Base-by-base conservation (phyloP, 2,329 filamentous ascomycete species). In the Colletotrichum lupini region DNA sequence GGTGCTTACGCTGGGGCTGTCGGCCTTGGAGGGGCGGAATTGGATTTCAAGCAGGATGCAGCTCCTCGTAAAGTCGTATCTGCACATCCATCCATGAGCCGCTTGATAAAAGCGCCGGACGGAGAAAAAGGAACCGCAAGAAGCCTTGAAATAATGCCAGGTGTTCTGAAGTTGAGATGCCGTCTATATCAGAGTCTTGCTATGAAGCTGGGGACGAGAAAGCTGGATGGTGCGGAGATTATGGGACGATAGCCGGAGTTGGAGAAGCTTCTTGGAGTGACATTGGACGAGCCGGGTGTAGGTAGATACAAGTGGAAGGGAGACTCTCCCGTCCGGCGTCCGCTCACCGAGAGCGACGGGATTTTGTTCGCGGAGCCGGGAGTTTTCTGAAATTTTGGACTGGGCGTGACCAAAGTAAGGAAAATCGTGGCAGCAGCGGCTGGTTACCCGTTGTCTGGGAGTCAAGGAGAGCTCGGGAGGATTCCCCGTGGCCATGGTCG, bases 21-120 rank as follows among this genome's bases (percentile, higher is more conserved):
- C 30, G 59, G n/a, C 5, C 35, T 42, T 64, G 70, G 70, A 64
- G 60, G 70, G 53, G 66, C 70, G 70, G 66, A 16, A 73, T 73
- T 73, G 70, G 22, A 55, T 9, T 32, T 14, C n/a, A n/a, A 16
- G 24, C 19, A 32, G 28, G 42, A 26, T 19, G 28, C 16, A 11
- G 19, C 46, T 19, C 24, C 12, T 14, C 42, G n/a, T 32, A 5
- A 46, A 22, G 62, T 67, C 14, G 53, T 63, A 55, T 55, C 46
- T 49, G 28, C 22, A 55, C 61, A 32, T 22, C 14, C 19, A 30
- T 19, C 16, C 19, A 30, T 42, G 14, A 42, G 37, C 28, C 53
- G 61, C 28, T 35, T 55, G 8, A 11, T 16, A 30, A 28, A 30
- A 32, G 28, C 46, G 28, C 12, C 14, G 22, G 19, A 55, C 7